Conservation (phyloP, 2,329 filamentous ascomycete genomes). For the Apiospora pterosperma region DNA sequence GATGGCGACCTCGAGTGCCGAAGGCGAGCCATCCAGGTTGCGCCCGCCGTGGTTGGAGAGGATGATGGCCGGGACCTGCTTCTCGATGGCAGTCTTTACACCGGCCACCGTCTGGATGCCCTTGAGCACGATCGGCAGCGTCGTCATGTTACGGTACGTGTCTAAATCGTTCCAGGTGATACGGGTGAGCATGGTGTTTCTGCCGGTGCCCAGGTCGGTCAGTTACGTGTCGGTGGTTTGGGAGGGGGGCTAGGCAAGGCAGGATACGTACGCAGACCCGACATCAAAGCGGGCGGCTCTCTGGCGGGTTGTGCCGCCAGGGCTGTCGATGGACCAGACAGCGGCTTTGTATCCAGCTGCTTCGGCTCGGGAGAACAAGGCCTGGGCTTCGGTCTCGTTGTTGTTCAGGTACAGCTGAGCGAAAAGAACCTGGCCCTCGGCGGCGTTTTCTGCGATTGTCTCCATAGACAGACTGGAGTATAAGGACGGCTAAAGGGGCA, state of each 20-base stretch:
- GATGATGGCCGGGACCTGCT: constrained; percentile 30
- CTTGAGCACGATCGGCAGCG: constrained; percentile 13
- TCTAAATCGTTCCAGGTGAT: constrained; percentile 20
- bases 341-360: constrained; percentile 18
- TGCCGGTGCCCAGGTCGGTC: constrained; percentile 8
- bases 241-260: neutral
- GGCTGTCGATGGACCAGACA: constrained; percentile 23
- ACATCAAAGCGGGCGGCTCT: constrained; percentile 9
- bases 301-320: constrained; percentile 12
- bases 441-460: constrained; percentile 33
- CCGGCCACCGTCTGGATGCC: constrained; percentile 11
- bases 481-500: constrained; percentile 33
- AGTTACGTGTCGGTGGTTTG: neutral
- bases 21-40: constrained; percentile 36
- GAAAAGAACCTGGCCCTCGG: constrained; percentile 12
- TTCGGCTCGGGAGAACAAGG: constrained; percentile 16
- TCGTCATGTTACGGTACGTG: too few species aligned
- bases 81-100: constrained; percentile 5
- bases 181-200: constrained; percentile 11
- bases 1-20: constrained; percentile 27
- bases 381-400: constrained; percentile 19
- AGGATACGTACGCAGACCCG: constrained; percentile 8
- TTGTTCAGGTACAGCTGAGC: constrained; percentile 17
- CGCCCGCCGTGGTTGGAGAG: constrained; percentile 39
- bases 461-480: constrained; percentile 31